Conservation (phyloP, 78 protist species). For the Dictyostelium firmibasis region DNA sequence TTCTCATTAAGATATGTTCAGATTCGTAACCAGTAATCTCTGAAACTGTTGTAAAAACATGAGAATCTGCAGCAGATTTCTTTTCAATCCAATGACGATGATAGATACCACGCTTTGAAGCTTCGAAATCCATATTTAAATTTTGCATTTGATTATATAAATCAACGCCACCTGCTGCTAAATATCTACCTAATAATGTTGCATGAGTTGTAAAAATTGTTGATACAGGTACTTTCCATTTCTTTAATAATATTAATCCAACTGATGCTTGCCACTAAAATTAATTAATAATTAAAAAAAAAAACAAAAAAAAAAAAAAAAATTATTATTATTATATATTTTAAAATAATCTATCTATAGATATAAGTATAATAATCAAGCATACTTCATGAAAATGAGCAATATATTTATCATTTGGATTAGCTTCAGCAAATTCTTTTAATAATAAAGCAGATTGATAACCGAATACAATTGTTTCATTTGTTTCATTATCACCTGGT, state of each 20-base stretch:
- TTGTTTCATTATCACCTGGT: conserved; percentile 85
- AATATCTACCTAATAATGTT: conserved; percentile 90
- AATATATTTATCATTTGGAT: conserved; percentile 37
- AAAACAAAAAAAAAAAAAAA: neutral
- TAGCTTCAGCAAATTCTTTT: conserved; percentile 72
- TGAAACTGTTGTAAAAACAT: conserved; percentile 92
- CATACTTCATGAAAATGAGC: conserved; percentile 91
- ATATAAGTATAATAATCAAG: too few species aligned
- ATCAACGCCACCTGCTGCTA: conserved; percentile 89
- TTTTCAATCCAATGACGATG: conserved; percentile 89
- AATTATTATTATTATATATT: neutral
- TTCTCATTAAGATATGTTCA: conserved; percentile 67
- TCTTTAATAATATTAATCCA: conserved; percentile 75
- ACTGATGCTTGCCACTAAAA: conserved; percentile 87
- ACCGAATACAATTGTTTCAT: conserved; percentile 87
- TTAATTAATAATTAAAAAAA: neutral
- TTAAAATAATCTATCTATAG: too few species aligned
- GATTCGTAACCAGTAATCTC: conserved; percentile 90
- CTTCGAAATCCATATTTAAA: conserved; percentile 86
- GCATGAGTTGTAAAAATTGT: conserved; percentile 95
- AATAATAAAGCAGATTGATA: conserved; percentile 84
- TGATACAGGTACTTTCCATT: conserved; percentile 70
- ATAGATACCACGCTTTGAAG: conserved; percentile 81
- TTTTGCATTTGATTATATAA: conserved; percentile 81
- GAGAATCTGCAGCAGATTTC: conserved; percentile 83